Evolutionary conservation across 73 alveolate genomes (phyloP), one percentile per base, ranked within the genome.

Genomic region (Symbiodinium natans): DNA sequence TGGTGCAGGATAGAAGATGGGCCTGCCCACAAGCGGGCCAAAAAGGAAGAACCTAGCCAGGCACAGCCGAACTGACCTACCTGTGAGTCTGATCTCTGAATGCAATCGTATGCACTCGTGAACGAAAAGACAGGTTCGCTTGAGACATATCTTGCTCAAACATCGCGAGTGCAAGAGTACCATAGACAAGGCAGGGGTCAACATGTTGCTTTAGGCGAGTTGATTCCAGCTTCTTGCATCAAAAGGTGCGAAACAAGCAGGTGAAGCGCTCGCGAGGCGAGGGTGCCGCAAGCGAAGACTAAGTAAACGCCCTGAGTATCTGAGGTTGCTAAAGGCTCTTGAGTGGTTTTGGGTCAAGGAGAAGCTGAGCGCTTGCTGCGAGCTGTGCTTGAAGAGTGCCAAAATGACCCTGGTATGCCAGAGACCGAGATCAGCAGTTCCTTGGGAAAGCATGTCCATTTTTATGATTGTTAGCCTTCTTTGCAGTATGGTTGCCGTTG

Each of bases 11-110:
- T 88, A 88, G 95, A 88, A 34, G 95, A 88, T 88, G 95, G 95
- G 73, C 95, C 95, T 63, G 95, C 95, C 74, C 95, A 88, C 95
- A 88, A 88, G 95, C 95, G 95, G 86, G 95, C 95, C 86, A 56
- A 80, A 63, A 88, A 41, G 41, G 95, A 88, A n/a, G 95, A 88
- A 25, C 95, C 95, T 7, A 88, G 86, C 95, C 95, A 88, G 95
- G 95, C 95, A 34, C 8, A 31, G 52, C 11, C 86, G n/a, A 34
- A 41, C 42, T 23, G 41, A 19, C 33, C 86, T 17, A 75, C 27
- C 33, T 63, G 10, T 25, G 39, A 17, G 33, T 33, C 41, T 19
- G 19, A n/a, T 25, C 5, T 63, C n/a, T 6, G 34, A 17, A 36
- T 9, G 2, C 36, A 7, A 27, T 29, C 84, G 13, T 9, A 36